Evolutionary conservation across 441 rosid genomes (phyloP).

Genomic region (Capsella rubella): DNA sequence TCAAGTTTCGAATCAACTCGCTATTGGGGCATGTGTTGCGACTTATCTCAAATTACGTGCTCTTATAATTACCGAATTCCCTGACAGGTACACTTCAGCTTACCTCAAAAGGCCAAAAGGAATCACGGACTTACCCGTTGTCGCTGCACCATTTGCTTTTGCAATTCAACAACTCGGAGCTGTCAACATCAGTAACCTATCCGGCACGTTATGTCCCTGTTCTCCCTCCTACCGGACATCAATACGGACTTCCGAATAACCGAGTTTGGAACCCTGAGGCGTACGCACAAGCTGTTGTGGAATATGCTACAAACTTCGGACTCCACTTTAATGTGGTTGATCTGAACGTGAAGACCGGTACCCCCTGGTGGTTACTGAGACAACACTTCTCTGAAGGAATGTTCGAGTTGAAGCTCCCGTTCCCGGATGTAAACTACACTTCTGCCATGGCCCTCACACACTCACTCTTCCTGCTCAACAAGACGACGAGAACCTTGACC

Average conservation of each 20-base stretch:
- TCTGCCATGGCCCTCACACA: not conserved
- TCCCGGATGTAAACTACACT: not conserved
- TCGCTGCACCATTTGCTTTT: not conserved
- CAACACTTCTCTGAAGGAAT: not conserved
- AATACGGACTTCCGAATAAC: not conserved
- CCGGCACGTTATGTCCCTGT: not conserved
- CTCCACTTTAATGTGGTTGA: not conserved
- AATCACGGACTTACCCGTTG: not conserved
- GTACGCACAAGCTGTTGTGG: not conserved
- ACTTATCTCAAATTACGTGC: not conserved
- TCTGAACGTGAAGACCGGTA: not conserved
- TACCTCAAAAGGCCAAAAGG: not conserved
- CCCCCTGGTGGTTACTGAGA: conserved; percentile 2
- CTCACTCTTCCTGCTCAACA: not conserved
- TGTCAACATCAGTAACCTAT: not conserved
- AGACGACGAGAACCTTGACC: not conserved
- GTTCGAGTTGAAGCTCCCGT: conserved; percentile 9
- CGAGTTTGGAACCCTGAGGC: not conserved
- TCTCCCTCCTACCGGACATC: not conserved
- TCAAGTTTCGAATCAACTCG: not conserved
- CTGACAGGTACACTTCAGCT: not conserved
- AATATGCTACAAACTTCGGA: not conserved
- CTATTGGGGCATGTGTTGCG: not conserved
- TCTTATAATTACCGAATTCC: not conserved
- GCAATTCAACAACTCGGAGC: not conserved